These are phyloP conservation scores for Talaromyces nanjingensis DNA, from an alignment of 495 filamentous ascomycete genomes.

Conservation along the genomic window DNA sequence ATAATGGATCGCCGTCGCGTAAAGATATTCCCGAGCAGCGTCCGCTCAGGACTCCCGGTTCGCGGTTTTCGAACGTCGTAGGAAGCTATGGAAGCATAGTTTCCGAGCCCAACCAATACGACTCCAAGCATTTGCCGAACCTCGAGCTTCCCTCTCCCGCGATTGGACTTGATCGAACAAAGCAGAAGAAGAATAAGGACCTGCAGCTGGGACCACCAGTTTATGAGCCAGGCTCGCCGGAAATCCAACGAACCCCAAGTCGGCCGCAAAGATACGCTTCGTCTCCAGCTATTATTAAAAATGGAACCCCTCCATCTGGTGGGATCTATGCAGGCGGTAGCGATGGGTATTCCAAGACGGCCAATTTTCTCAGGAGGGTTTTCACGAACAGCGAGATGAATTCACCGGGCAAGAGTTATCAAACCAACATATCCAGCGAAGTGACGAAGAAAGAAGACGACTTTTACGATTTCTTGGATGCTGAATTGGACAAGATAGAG, in stretches of 20 bases:
- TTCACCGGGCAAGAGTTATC: conserved; percentile 22
- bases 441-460: conserved; percentile 58
- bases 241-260: neutral
- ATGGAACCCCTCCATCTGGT: neutral
- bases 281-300: neutral
- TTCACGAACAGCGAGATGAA: conserved; percentile 26
- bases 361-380: conserved; percentile 31
- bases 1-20: conserved; percentile 10
- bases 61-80: conserved; percentile 28
- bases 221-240: neutral
- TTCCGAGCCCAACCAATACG: conserved; percentile 47
- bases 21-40: conserved; percentile 25
- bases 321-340: neutral
- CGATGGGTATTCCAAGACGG: conserved; percentile 14
- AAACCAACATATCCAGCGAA: conserved; percentile 41
- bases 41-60: conserved; percentile 30
- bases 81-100: conserved; percentile 72
- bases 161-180: conserved; percentile 34
- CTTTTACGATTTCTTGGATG: conserved; percentile 73
- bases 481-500: conserved; percentile 78
- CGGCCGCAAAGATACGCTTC: neutral
- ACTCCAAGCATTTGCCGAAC: conserved; percentile 34
- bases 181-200: conserved; percentile 17
- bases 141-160: conserved; percentile 73
- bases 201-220: neutral